Percentiles rank a stretch among this genome's conserved stretches.
Conservation (phyloP, 192 early-diverging fungal species). For the Umbelopsis vinacea region DNA sequence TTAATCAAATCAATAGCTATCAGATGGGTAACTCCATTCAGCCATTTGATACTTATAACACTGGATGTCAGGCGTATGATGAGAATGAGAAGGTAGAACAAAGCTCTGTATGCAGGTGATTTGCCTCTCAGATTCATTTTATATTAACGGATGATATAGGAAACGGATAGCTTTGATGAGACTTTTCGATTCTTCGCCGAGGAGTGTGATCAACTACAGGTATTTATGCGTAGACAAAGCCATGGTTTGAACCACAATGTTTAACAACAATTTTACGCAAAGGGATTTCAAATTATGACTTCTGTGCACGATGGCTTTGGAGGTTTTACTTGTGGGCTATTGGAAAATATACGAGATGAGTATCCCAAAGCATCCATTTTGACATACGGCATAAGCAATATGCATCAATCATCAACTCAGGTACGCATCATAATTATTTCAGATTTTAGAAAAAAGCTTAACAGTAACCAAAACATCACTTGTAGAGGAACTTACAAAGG, state of each 20-base stretch:
- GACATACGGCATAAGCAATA: constrained; percentile 51
- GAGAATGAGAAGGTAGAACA: constrained; percentile 52
- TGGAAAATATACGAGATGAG: constrained; percentile 69
- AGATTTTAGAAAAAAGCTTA: not conserved
- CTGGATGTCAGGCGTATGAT: constrained; percentile 49
- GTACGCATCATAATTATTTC: not conserved
- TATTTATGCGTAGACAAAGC: not conserved
- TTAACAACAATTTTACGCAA: not conserved
- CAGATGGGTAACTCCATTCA: constrained; percentile 48
- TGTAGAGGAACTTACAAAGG: constrained; percentile 39
- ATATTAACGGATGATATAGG: constrained; percentile 29
- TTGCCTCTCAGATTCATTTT: not conserved
- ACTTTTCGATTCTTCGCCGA: constrained; percentile 56
- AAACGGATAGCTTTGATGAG: constrained; percentile 55
- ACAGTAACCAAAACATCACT: not conserved
- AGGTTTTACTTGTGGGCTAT: constrained; percentile 63
- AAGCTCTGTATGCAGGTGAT: not conserved
- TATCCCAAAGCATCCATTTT: constrained; percentile 67
- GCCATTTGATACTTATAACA: constrained; percentile 58
- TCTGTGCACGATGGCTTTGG: constrained; percentile 70
- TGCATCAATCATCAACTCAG: not conserved
- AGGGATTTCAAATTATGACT: constrained; percentile 77
- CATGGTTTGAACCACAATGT: too few relatives aligned
- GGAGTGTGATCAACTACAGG: constrained; percentile 62
- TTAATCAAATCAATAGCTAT: constrained; percentile 49